phyloP scores from a whole-genome alignment of 805 yeast species.

The Clavispora fructus region DNA sequence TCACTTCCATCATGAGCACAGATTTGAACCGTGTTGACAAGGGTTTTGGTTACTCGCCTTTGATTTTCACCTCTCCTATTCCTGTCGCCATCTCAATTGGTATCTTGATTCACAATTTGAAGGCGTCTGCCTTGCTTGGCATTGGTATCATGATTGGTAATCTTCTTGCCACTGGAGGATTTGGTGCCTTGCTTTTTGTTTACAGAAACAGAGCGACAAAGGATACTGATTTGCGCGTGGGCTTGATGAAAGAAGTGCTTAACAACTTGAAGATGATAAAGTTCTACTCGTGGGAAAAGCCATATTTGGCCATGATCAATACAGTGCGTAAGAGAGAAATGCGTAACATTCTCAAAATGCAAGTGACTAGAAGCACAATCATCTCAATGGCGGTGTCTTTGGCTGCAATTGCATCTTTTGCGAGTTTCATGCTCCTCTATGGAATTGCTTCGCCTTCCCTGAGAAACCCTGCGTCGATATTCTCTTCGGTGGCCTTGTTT shows the following conservation, averaged over 20 bases:
- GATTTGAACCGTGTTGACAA: slow-evolving; percentile 5
- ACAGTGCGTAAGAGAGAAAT: slow-evolving; percentile 2
- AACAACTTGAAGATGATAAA: slow-evolving; percentile 7
- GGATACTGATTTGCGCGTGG: slow-evolving; percentile 6
- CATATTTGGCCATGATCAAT: slow-evolving; percentile 2
- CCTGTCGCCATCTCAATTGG: slow-evolving; percentile 6
- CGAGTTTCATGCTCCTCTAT: slow-evolving; percentile 5
- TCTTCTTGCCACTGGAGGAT: background rate
- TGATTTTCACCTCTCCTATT: background rate
- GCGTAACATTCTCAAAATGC: slow-evolving; percentile 3
- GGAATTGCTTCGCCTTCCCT: slow-evolving; percentile 1
- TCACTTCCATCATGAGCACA: slow-evolving; percentile 7
- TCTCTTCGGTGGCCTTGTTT: slow-evolving; percentile 7
- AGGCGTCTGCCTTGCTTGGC: slow-evolving; percentile 5
- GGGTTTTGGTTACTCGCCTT: slow-evolving; percentile 4
- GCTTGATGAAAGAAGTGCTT: slow-evolving; percentile 4
- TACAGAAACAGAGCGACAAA: slow-evolving; percentile 3
- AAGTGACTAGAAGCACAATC: slow-evolving; percentile 3
- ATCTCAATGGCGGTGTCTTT: slow-evolving; percentile 3
- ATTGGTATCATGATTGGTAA: slow-evolving; percentile 5
- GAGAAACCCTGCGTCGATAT: slow-evolving; percentile 5
- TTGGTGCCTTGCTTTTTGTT: slow-evolving; percentile 4
- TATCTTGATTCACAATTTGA: slow-evolving; percentile 4
- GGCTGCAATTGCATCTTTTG: slow-evolving; percentile 1
- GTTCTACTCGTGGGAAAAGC: slow-evolving; percentile 9